Percentiles rank a stretch among this genome's conserved stretches.
These are phyloP conservation scores for Fusarium veterinarium DNA, from an alignment of 2,329 filamentous ascomycete species.

Conservation along the genomic window DNA sequence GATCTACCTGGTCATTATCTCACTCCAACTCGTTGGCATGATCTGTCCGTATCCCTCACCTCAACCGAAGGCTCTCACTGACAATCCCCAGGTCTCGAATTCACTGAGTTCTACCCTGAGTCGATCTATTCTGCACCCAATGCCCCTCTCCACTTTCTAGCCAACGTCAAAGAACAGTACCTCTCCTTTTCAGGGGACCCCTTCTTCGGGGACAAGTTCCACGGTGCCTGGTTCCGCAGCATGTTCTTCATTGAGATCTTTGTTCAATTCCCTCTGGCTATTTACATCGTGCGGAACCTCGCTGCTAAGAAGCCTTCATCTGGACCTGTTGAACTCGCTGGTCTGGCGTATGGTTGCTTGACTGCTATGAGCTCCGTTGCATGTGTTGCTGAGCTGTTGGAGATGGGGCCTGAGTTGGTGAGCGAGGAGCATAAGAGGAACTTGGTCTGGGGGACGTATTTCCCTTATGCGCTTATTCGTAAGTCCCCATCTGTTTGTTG, in stretches of 20 bases:
- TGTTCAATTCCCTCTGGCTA: slow-evolving; percentile 62
- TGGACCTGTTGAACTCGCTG: slow-evolving; percentile 60
- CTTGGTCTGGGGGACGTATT: slow-evolving; percentile 62
- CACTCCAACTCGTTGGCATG: slow-evolving; percentile 52
- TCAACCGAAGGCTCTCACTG: neutral
- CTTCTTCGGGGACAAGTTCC: slow-evolving; percentile 56
- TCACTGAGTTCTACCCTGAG: slow-evolving; percentile 63
- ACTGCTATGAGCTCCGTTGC: slow-evolving; percentile 63
- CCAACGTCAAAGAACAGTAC: slow-evolving; percentile 60
- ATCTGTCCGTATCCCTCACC: slow-evolving; percentile 45
- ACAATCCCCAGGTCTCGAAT: slow-evolving; percentile 61
- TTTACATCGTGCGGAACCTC: slow-evolving; percentile 60
- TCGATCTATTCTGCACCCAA: slow-evolving; percentile 56
- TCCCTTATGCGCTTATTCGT: slow-evolving; percentile 66
- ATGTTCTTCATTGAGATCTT: slow-evolving; percentile 63
- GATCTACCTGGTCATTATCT: slow-evolving; percentile 51
- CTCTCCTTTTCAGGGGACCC: slow-evolving; percentile 63
- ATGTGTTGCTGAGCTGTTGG: slow-evolving; percentile 62
- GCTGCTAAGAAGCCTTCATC: slow-evolving; percentile 48
- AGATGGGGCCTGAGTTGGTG: slow-evolving; percentile 61
- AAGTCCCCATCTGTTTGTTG: slow-evolving; percentile 45
- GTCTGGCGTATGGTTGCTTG: slow-evolving; percentile 63
- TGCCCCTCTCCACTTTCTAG: slow-evolving; percentile 61
- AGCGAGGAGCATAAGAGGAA: slow-evolving; percentile 57
- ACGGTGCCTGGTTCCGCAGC: slow-evolving; percentile 62